Base-by-base conservation (phyloP, 78 protist genomes). In the slime mould (Dictyostelium discoideum) region DNA sequence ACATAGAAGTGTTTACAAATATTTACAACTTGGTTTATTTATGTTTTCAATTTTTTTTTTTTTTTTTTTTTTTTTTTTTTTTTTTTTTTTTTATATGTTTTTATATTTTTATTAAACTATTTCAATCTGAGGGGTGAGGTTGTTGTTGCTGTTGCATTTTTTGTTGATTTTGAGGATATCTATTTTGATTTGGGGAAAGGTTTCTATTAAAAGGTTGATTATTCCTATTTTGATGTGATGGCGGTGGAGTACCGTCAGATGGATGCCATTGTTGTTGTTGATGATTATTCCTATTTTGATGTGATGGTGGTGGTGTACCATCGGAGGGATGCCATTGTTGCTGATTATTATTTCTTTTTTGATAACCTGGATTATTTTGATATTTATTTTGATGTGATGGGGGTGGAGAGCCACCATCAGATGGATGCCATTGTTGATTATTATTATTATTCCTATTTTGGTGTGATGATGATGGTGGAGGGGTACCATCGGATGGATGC, bases 291-390 rank as follows among this genome's bases (percentile, higher is more conserved):
- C 44, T 72, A 29, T 73, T 73, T 24, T 16, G 4, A 57, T 18
- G 6, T 18, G n/a, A 37, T n/a, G 76, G 32, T 16, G 76, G 76
- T 24, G 76, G 76, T 6, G 76, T 20, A 24, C 76, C 76, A 67
- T 67, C 76, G 6, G 76, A 67, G n/a, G 76, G 76, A 24, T 73
- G 79, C 40, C 40, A 73, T 32, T 73, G 79, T 32, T 73, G 79
- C 32, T 73, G 40, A 26, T 69, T 22, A 67, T 67, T 67, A 67
- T 67, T 24, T 67, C 76, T 67, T 16, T 37, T 22, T 67, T 67
- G 76, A 24, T 67, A 24, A 67, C 76, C 37, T 10, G 32, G 2
- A n/a, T 32, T 65, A n/a, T 32, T 32, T 2, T 26, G 37, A 67
- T 26, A 1, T 24, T 32, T 65, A n/a, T 32, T 32, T 2, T 26